A percentile compares a stretch with the other conserved stretches of the same genome.
Evolutionary conservation across 495 filamentous ascomycete genomes (phyloP).

Genomic region (Pyronema domesticum): DNA sequence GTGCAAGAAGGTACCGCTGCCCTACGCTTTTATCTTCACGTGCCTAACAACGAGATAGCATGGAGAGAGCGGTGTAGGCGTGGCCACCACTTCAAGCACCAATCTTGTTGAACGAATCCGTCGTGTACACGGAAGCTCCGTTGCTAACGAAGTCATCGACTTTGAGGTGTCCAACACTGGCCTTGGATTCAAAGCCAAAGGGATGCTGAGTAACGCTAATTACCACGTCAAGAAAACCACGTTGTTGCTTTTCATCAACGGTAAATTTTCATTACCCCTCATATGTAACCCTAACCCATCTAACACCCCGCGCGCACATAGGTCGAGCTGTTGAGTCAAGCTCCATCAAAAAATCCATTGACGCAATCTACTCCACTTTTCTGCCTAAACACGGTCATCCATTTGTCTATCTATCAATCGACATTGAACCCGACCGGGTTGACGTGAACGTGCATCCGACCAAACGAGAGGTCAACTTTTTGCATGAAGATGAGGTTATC

Average conservation of each 20-base stretch:
- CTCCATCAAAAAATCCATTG: slow-evolving; percentile 71
- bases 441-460: slow-evolving; percentile 98
- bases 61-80: slow-evolving; percentile 64
- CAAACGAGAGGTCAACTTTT: slow-evolving; percentile 93
- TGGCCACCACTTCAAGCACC: slow-evolving; percentile 57
- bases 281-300: background rate
- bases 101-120: slow-evolving; percentile 66
- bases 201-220: slow-evolving; percentile 82
- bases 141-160: slow-evolving; percentile 78
- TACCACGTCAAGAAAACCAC: slow-evolving; percentile 85
- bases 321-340: slow-evolving; percentile 87
- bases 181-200: slow-evolving; percentile 67
- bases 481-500: slow-evolving; percentile 95
- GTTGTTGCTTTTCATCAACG: slow-evolving; percentile 89
- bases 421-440: slow-evolving; percentile 82
- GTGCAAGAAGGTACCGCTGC: slow-evolving; percentile 54
- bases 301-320: background rate
- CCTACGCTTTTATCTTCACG: background rate
- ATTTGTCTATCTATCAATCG: slow-evolving; percentile 80
- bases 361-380: slow-evolving; percentile 78
- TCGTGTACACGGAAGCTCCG: slow-evolving; percentile 67
- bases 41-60: slow-evolving; percentile 28
- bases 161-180: slow-evolving; percentile 55
- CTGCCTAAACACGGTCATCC: slow-evolving; percentile 91
- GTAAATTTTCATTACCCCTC: slow-evolving; percentile 2